These are phyloP conservation scores for Nakazawaea peltata DNA, from an alignment of 805 yeast species.

Conservation along the genomic window DNA sequence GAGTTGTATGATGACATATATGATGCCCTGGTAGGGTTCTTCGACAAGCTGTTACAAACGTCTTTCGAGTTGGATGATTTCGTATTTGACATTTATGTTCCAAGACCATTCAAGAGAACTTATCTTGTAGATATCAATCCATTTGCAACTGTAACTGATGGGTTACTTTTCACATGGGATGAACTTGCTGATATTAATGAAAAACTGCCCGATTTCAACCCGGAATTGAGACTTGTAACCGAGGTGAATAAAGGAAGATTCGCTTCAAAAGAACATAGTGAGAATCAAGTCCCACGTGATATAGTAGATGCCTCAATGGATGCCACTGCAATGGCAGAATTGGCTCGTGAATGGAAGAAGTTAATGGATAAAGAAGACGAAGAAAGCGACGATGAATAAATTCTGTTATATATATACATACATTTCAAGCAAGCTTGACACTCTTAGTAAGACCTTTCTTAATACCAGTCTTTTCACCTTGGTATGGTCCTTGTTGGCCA, in stretches of 20 bases:
- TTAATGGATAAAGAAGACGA: slow-evolving; percentile 19
- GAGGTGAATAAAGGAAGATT: slow-evolving; percentile 68
- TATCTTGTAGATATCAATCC: slow-evolving; percentile 84
- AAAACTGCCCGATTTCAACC: slow-evolving; percentile 25
- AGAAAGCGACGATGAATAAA: background rate
- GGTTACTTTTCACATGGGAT: slow-evolving; percentile 77
- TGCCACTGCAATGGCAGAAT: slow-evolving; percentile 59
- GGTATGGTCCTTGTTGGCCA: slow-evolving; percentile 68
- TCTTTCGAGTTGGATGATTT: slow-evolving; percentile 48
- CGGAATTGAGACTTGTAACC: slow-evolving; percentile 58
- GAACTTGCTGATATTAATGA: slow-evolving; percentile 42
- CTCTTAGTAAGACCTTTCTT: slow-evolving; percentile 89
- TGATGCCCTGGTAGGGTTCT: slow-evolving; percentile 44
- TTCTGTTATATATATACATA: background rate
- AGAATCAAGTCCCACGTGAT: slow-evolving; percentile 87
- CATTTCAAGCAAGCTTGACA: slow-evolving; percentile 51
- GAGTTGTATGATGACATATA: slow-evolving; percentile 40
- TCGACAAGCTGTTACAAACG: slow-evolving; percentile 35
- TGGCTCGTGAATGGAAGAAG: slow-evolving; percentile 50
- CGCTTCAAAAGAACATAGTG: slow-evolving; percentile 76
- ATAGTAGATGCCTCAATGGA: slow-evolving; percentile 77
- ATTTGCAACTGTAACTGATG: slow-evolving; percentile 68
- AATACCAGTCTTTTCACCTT: slow-evolving; percentile 96
- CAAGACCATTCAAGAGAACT: slow-evolving; percentile 60
- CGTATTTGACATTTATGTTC: slow-evolving; percentile 78